Percentiles rank a stretch among this genome's conserved stretches.
Conservation (phyloP, 164 flowering plant species). For the Paratinospora sagittata region DNA sequence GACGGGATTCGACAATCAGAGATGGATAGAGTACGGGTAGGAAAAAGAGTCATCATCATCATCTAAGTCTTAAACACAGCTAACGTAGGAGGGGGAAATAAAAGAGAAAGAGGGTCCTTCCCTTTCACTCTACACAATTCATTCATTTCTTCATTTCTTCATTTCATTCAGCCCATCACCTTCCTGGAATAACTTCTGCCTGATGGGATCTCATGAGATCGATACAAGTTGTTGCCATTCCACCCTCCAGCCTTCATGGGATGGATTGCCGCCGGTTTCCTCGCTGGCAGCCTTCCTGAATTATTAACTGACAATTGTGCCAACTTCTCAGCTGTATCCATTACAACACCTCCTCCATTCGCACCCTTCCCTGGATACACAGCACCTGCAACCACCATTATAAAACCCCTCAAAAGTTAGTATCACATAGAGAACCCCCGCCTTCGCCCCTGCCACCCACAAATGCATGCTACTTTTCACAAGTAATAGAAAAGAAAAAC, state of each 20-base stretch:
- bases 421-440: not conserved
- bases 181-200: slow-evolving; percentile 47
- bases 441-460: too few species aligned
- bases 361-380: slow-evolving; percentile 22
- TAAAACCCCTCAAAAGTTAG: not conserved
- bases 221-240: slow-evolving; percentile 24
- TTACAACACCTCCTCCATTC: slow-evolving; percentile 29
- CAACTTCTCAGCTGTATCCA: slow-evolving; percentile 56
- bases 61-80: too few species aligned
- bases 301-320: slow-evolving; percentile 40
- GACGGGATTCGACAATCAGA: not conserved
- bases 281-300: slow-evolving; percentile 10
- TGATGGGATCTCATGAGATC: slow-evolving; percentile 42
- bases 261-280: slow-evolving; percentile 14
- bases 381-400: slow-evolving; percentile 26
- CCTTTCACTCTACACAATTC: too few species aligned
- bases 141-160: too few species aligned
- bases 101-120: too few species aligned
- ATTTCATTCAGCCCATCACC: slow-evolving; percentile 38
- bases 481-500: too few species aligned
- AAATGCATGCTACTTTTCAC: too few species aligned
- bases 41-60: not conserved
- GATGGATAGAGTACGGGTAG: not conserved
- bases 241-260: slow-evolving; percentile 28
- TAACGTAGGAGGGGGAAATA: too few species aligned